phyloP scores from a whole-genome alignment of 192 early-diverging fungal genomes.

The Geranomyces variabilis region DNA sequence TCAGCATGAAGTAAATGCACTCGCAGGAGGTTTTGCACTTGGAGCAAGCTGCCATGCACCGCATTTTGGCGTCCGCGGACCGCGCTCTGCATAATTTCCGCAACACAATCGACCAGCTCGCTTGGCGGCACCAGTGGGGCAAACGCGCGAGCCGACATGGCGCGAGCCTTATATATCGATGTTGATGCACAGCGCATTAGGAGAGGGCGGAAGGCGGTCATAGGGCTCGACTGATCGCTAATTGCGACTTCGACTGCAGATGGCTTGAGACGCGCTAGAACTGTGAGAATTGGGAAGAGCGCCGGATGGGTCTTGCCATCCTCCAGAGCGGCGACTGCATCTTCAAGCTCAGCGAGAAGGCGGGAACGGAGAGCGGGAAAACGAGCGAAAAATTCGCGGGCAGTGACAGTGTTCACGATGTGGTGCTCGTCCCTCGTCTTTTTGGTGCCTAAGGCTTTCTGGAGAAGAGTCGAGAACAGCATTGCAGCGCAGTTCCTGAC shows the following conservation, averaged over 20 bases:
- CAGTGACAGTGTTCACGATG: constrained; percentile 76
- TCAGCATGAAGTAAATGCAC: constrained; percentile 2
- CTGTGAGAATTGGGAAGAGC: constrained; percentile 86
- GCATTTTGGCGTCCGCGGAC: constrained; percentile 58
- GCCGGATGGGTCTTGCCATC: constrained; percentile 74
- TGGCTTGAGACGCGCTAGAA: constrained; percentile 71
- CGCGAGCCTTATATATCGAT: constrained; percentile 70
- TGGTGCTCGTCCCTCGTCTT: constrained; percentile 73
- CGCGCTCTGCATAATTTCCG: constrained; percentile 47
- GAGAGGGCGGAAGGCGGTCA: constrained; percentile 38
- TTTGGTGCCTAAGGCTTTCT: constrained; percentile 84
- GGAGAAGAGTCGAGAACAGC: constrained; percentile 84
- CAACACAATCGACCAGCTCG: constrained; percentile 57
- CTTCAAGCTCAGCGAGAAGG: constrained; percentile 72
- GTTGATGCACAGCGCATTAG: constrained; percentile 34
- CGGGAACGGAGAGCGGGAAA: constrained; percentile 80
- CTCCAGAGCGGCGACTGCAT: constrained; percentile 66
- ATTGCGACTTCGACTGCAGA: neutral
- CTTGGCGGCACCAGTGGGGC: constrained; percentile 73
- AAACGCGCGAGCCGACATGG: constrained; percentile 82
- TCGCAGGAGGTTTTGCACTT: constrained; percentile 35
- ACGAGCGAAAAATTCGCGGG: constrained; percentile 87
- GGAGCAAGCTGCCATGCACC: constrained; percentile 73
- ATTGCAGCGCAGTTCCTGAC: constrained; percentile 93
- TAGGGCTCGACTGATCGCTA: neutral